phyloP scores from a whole-genome alignment of 2,329 filamentous ascomycete genomes.

The Cercospora sp. region DNA sequence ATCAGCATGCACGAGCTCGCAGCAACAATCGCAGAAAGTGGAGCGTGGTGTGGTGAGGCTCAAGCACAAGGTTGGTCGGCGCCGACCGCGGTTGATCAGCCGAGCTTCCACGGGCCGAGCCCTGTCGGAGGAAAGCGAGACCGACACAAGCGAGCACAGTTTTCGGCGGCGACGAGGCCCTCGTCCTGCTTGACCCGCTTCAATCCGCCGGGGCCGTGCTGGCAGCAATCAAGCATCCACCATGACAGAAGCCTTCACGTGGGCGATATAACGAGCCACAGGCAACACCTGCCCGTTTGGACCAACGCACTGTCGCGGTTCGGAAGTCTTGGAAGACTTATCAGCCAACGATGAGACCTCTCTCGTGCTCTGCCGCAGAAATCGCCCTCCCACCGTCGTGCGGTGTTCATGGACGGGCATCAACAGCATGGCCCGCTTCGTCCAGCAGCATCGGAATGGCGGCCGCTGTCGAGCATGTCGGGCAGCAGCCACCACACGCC shows the following conservation, averaged over 20 bases:
- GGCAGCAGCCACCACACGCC: constrained; percentile 22
- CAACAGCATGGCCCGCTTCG: constrained; percentile 23
- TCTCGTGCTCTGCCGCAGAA: neutral
- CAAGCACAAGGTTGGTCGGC: neutral
- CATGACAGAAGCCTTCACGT: constrained; percentile 5
- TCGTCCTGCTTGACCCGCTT: neutral
- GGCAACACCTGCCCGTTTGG: constrained; percentile 3
- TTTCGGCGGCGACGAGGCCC: neutral
- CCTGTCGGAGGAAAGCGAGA: neutral
- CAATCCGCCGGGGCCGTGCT: neutral
- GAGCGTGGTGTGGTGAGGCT: constrained; percentile 6
- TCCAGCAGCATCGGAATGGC: constrained; percentile 29
- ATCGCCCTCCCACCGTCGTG: neutral
- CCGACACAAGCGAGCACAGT: neutral
- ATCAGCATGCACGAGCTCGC: neutral
- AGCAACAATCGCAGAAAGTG: neutral
- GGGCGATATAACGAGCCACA: constrained; percentile 4
- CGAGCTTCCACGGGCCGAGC: neutral
- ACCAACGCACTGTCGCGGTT: neutral
- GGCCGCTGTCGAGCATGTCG: constrained; percentile 32
- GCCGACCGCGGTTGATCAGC: neutral
- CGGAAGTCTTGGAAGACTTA: neutral
- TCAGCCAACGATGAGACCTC: constrained; percentile 15
- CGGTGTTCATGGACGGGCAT: constrained; percentile 33
- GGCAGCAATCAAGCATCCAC: neutral